Conservation (phyloP, 768 basidiomycete species). For the Lactifluus piperatus region DNA sequence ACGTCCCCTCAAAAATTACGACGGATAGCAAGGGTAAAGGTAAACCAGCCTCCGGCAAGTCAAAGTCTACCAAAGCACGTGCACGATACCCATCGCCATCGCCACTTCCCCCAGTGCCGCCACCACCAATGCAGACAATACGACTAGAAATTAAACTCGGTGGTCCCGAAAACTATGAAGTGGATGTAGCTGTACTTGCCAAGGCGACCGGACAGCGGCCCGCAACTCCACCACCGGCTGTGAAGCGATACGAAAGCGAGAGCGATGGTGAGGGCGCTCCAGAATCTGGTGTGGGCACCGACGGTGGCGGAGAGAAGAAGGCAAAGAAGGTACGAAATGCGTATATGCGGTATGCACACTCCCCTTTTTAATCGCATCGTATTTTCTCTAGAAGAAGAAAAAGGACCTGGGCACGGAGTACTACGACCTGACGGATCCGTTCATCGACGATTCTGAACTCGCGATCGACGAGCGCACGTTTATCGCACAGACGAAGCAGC, state of each 20-base stretch:
- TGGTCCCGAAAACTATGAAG: slow-evolving; percentile 67
- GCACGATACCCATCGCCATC: slow-evolving; percentile 50
- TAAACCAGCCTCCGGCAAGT: slow-evolving; percentile 29
- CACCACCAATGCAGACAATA: slow-evolving; percentile 47
- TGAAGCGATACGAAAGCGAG: slow-evolving; percentile 40
- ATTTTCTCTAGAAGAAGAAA: slow-evolving; percentile 23
- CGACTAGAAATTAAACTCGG: slow-evolving; percentile 62
- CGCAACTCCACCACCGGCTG: slow-evolving; percentile 41
- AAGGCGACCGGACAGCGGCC: slow-evolving; percentile 59
- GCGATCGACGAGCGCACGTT: slow-evolving; percentile 84
- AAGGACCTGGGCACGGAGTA: slow-evolving; percentile 58
- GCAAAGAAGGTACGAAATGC: slow-evolving; percentile 30
- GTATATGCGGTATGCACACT: not conserved
- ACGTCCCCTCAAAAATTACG: slow-evolving; percentile 18
- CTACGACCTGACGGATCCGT: slow-evolving; percentile 88
- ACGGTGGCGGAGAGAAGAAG: slow-evolving; percentile 29
- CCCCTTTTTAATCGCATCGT: not conserved
- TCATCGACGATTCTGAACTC: slow-evolving; percentile 96
- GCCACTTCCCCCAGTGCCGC: slow-evolving; percentile 39
- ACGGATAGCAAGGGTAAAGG: slow-evolving; percentile 19
- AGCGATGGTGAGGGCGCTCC: slow-evolving; percentile 35
- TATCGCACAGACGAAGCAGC: slow-evolving; percentile 86
- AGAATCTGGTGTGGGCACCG: slow-evolving; percentile 14
- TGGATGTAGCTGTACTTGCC: slow-evolving; percentile 51
- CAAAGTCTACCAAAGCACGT: slow-evolving; percentile 41